Conservation (phyloP, 176 grass and related monocot genomes). For the Olyra latifolia region DNA sequence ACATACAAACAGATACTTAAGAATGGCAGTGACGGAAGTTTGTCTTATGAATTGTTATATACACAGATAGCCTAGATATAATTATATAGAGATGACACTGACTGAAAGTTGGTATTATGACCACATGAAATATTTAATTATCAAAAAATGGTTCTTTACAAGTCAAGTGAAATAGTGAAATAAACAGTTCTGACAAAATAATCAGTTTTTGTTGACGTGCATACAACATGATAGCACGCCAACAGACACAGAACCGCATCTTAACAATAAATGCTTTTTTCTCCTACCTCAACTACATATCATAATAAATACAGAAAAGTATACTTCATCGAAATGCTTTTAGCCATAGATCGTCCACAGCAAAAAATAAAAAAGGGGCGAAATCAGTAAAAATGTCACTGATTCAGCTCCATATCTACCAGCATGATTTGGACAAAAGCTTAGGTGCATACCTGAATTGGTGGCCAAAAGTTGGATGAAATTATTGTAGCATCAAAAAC, state of each 20-base stretch:
- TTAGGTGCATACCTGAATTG: constrained; percentile 72
- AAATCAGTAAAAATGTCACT: background rate
- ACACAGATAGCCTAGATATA: constrained; percentile 3
- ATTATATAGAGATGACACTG: background rate
- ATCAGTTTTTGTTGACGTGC: background rate
- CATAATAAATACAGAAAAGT: background rate
- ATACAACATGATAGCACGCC: background rate
- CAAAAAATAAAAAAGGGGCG: background rate
- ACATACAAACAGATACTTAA: background rate
- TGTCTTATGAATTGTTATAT: background rate
- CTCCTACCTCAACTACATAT: background rate
- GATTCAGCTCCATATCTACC: constrained; percentile 3
- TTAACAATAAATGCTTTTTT: background rate
- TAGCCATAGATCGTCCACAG: background rate
- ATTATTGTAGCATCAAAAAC: constrained; percentile 95
- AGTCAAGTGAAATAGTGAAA: background rate
- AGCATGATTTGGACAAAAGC: constrained; percentile 7
- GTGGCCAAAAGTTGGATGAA: constrained; percentile 96
- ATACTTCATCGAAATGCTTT: background rate
- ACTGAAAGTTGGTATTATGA: background rate
- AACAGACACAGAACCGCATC: background rate
- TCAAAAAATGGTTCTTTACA: background rate
- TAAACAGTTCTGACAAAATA: background rate
- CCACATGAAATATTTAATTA: background rate
- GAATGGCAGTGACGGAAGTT: background rate